Conservation (phyloP, 2,329 filamentous ascomycete genomes). For the Neonectria ditissima region DNA sequence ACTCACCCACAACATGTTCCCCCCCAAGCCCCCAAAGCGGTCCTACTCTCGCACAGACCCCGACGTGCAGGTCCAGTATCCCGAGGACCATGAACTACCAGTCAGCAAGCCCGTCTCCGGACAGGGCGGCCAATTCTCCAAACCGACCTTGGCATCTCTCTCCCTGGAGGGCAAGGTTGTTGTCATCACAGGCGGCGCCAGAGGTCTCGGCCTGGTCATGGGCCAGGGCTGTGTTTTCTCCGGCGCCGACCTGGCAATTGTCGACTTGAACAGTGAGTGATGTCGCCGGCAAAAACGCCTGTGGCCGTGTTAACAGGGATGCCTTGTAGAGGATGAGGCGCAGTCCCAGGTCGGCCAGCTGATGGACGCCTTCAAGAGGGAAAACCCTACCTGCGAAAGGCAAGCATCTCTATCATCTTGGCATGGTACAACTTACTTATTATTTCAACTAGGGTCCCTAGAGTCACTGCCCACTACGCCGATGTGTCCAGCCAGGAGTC, state of each 20-base stretch:
- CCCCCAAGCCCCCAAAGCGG: slow-evolving; percentile 26
- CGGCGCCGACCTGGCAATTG: slow-evolving; percentile 88
- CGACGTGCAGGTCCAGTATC: slow-evolving; percentile 81
- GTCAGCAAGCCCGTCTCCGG: slow-evolving; percentile 77
- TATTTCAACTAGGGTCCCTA: slow-evolving; percentile 68
- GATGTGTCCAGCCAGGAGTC: slow-evolving; percentile 87
- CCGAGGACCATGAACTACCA: slow-evolving; percentile 78
- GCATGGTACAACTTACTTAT: neutral
- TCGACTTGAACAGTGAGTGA: slow-evolving; percentile 86
- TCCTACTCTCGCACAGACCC: slow-evolving; percentile 82
- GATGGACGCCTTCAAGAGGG: slow-evolving; percentile 78
- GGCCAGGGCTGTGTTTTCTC: slow-evolving; percentile 89
- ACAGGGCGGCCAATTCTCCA: slow-evolving; percentile 82
- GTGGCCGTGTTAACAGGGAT: slow-evolving; percentile 11
- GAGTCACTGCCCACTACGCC: slow-evolving; percentile 88
- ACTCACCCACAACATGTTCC: neutral
- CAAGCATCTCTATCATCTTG: slow-evolving; percentile 48
- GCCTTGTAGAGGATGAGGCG: slow-evolving; percentile 78
- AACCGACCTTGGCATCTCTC: slow-evolving; percentile 85
- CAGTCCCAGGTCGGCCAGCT: slow-evolving; percentile 79
- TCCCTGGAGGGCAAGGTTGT: slow-evolving; percentile 85
- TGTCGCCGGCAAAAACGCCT: neutral
- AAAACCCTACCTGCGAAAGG: slow-evolving; percentile 80
- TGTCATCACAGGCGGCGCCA: slow-evolving; percentile 89
- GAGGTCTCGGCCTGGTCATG: slow-evolving; percentile 92